Evolutionary conservation across 108 stramenopile species (phyloP).

Genomic region (Skeletonema grethae): DNA sequence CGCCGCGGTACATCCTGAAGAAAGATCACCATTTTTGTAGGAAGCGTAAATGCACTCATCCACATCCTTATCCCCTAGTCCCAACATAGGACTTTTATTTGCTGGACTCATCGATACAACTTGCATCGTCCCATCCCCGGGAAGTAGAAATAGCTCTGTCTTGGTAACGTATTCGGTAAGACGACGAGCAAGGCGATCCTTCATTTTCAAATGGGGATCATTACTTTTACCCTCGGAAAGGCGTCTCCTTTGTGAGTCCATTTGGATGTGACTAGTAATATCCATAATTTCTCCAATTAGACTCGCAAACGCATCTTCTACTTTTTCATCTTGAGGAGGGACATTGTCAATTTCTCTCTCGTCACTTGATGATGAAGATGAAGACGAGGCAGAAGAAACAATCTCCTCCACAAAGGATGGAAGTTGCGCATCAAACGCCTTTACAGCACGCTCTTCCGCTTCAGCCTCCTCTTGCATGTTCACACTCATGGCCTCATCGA

Average conservation of each 20-base stretch:
- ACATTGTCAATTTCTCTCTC: neutral
- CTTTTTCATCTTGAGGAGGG: neutral
- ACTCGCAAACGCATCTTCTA: neutral
- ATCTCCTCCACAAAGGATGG: neutral
- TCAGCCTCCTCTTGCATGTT: neutral
- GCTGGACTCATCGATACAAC: neutral
- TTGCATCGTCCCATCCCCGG: slow-evolving; percentile 17
- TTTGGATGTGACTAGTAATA: neutral
- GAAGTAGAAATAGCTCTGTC: slow-evolving; percentile 24
- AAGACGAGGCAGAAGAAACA: neutral
- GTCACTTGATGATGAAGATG: neutral
- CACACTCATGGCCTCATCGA: neutral
- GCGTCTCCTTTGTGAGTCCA: slow-evolving; percentile 3
- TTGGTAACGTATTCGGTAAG: slow-evolving; percentile 30
- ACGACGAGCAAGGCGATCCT: slow-evolving; percentile 39
- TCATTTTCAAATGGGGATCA: slow-evolving; percentile 21
- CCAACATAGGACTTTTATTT: neutral
- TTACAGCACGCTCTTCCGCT: neutral
- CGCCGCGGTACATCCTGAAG: neutral
- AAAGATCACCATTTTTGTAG: slow-evolving; percentile 26
- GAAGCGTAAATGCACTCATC: slow-evolving; percentile 28
- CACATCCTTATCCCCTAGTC: slow-evolving; percentile 6
- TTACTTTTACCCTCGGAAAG: slow-evolving; percentile 15
- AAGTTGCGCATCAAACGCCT: neutral
- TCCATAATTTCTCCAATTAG: neutral